Base-by-base conservation (phyloP, 305 asterid genomes). In the Withania somnifera region DNA sequence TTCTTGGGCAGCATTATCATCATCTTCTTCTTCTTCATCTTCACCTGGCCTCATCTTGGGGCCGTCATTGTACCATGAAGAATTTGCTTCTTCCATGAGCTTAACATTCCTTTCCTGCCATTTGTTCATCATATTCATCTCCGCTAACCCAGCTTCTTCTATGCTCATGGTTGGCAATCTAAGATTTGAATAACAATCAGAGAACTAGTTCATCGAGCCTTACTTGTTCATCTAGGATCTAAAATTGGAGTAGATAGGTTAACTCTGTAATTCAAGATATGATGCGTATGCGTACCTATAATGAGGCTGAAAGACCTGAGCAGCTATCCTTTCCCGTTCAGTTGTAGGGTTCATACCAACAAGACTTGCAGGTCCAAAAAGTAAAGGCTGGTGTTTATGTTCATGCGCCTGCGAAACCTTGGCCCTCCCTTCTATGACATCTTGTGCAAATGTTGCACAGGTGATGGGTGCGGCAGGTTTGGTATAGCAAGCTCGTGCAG, bases 401-500 rank as follows among this genome's bases (percentile, higher is more conserved):
- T 96, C 98, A 50, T 90, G 98, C 77, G 82, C 81, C 83, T 96
- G 92, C n/a, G 98, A 90, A 80, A 87, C 93, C 9, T 84, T 67
- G 22, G 96, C 92, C 84, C 99, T 89, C 77, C 99, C 99, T 86
- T 96, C 99, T 57, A 96, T 71, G 68, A 96, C 97, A 83, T 96
- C 98, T 87, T 96, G 99, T 53, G 99, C 99, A 83, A 93, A 96
- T 81, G 99, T 94, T 79, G 98, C 98, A 90, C 99, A 96, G 45
- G 99, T 94, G 84, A 96, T 96, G 56, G 99, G 99, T 42, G 90
- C 53, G 15, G 98, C 92, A 15, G 99, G 95, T 80, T 89, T 92
- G 3, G 91, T 85, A 85, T 77, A 90, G 76, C 87, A 89, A 78
- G 92, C 92, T 84, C 94, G 90, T 56, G 93, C 73, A n/a, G 95